phyloP scores from a whole-genome alignment of 768 basidiomycete species.

The Cystofilobasidium capitatum region DNA sequence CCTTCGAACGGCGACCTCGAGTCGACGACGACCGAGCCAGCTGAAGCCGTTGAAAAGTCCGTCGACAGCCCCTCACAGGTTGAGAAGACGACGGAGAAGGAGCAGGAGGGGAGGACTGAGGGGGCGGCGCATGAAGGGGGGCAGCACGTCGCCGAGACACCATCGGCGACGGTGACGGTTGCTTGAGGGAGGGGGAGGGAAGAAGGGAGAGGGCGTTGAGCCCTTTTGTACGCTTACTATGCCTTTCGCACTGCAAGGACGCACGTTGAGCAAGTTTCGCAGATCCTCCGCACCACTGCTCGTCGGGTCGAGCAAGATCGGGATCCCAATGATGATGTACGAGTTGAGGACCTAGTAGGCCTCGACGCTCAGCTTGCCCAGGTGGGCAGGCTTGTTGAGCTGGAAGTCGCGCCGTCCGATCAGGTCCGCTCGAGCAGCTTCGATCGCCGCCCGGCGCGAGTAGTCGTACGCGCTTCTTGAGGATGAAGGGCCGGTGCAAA shows the following conservation, averaged over 20 bases:
- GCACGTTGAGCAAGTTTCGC: constrained; percentile 21
- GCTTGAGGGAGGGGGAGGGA: too few relatives aligned
- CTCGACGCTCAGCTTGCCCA: constrained; percentile 11
- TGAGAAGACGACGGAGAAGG: too few relatives aligned
- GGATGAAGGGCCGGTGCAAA: constrained; percentile 39
- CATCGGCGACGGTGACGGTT: constrained; percentile 40
- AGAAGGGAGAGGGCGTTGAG: too few relatives aligned
- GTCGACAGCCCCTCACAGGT: too few relatives aligned
- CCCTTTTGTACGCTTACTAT: too few relatives aligned
- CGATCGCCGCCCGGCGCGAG: constrained; percentile 40
- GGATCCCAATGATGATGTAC: constrained; percentile 25
- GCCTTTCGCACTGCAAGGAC: too few relatives aligned
- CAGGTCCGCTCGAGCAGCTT: constrained; percentile 41
- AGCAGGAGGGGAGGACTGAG: too few relatives aligned
- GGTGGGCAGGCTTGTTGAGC: constrained; percentile 35
- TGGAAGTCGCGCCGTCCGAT: constrained; percentile 38
- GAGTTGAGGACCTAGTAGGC: constrained; percentile 26
- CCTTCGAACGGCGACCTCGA: too few relatives aligned
- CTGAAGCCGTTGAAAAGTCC: constrained; percentile 34
- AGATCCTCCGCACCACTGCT: constrained; percentile 19
- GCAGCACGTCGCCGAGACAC: too few relatives aligned
- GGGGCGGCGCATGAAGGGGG: too few relatives aligned
- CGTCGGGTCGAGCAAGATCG: constrained; percentile 17
- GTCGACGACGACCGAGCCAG: neutral
- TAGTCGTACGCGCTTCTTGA: constrained; percentile 39